A percentile compares a stretch with the other conserved stretches of the same genome.
Conservation (phyloP, 352 stramenopile species). For the Pythium pyrilobum region DNA sequence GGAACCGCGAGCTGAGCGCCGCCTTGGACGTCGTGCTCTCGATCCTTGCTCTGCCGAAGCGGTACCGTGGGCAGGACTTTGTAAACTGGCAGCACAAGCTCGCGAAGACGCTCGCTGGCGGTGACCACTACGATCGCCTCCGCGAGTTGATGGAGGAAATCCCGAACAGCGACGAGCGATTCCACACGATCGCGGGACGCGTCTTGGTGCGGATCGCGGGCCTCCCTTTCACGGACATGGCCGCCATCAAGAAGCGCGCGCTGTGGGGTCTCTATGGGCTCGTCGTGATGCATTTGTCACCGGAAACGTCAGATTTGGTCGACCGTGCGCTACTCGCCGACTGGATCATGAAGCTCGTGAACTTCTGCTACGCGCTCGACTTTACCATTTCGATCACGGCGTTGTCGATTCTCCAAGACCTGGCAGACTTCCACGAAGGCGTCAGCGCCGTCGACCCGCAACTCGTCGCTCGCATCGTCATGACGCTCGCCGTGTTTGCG, state of each 20-base stretch:
- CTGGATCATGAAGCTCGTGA: constrained; percentile 80
- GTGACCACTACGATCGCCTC: constrained; percentile 21
- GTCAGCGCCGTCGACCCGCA: constrained; percentile 64
- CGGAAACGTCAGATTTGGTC: constrained; percentile 23
- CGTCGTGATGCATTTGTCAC: constrained; percentile 59
- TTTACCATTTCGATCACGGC: constrained; percentile 77
- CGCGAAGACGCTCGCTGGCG: constrained; percentile 12
- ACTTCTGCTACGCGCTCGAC: constrained; percentile 66
- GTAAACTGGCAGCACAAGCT: constrained; percentile 79
- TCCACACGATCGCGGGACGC: constrained; percentile 66
- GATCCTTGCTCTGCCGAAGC: constrained; percentile 62
- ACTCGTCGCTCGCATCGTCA: constrained; percentile 76
- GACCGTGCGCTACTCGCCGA: constrained; percentile 50
- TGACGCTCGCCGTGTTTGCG: constrained; percentile 81
- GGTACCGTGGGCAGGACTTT: constrained; percentile 71
- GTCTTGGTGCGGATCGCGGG: constrained; percentile 72
- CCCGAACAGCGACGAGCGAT: constrained; percentile 56
- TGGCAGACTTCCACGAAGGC: constrained; percentile 69
- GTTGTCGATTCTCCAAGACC: constrained; percentile 70
- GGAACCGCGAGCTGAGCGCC: constrained; percentile 77
- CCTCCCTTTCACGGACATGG: constrained; percentile 68
- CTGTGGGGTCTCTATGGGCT: constrained; percentile 79
- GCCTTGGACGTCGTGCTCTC: constrained; percentile 75
- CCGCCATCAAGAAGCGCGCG: constrained; percentile 74
- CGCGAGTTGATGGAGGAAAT: constrained; percentile 65